phyloP scores from a whole-genome alignment of 2,329 filamentous ascomycete species.

The Pseudocercospora crystallina region DNA sequence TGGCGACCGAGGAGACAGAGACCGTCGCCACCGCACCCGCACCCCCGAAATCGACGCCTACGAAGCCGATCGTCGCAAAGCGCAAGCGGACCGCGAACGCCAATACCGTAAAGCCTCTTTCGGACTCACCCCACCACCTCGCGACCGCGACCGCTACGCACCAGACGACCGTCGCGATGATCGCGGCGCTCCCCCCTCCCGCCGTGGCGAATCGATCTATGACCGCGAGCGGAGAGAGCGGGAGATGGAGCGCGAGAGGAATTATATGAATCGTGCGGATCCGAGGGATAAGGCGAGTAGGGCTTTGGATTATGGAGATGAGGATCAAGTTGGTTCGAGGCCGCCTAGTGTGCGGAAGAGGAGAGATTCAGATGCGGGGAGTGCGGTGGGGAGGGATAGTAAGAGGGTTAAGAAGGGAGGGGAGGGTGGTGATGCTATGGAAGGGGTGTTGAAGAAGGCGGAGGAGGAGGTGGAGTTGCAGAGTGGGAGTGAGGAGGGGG shows the following conservation, averaged over 20 bases:
- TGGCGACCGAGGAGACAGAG: slow-evolving; percentile 47
- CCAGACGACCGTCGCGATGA: slow-evolving; percentile 25
- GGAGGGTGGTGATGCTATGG: slow-evolving; percentile 87
- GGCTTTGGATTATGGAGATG: slow-evolving; percentile 86
- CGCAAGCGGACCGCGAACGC: slow-evolving; percentile 88
- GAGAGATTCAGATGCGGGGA: slow-evolving; percentile 59
- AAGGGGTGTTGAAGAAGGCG: slow-evolving; percentile 94
- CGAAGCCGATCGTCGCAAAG: slow-evolving; percentile 90
- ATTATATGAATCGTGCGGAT: slow-evolving; percentile 79
- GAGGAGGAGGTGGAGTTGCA: slow-evolving; percentile 80
- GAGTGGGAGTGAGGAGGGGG: slow-evolving; percentile 93
- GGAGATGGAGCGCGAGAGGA: slow-evolving; percentile 84
- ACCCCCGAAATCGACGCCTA: slow-evolving; percentile 91
- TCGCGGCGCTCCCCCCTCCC: slow-evolving; percentile 1
- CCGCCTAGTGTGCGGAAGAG: slow-evolving; percentile 66
- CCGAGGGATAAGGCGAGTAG: slow-evolving; percentile 72
- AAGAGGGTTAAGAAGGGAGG: slow-evolving; percentile 94
- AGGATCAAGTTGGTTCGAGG: slow-evolving; percentile 49
- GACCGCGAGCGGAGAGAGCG: slow-evolving; percentile 84
- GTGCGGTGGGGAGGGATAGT: slow-evolving; percentile 47
- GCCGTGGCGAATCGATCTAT: slow-evolving; percentile 53
- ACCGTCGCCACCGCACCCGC: slow-evolving; percentile 53
- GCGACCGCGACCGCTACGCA: slow-evolving; percentile 30
- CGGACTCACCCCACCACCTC: slow-evolving; percentile 38
- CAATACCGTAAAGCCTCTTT: slow-evolving; percentile 74